A percentile compares a stretch with the other conserved stretches of the same genome.
Conservation (phyloP, 2,329 filamentous ascomycete species). For the Pseudogymnoascus sp. region DNA sequence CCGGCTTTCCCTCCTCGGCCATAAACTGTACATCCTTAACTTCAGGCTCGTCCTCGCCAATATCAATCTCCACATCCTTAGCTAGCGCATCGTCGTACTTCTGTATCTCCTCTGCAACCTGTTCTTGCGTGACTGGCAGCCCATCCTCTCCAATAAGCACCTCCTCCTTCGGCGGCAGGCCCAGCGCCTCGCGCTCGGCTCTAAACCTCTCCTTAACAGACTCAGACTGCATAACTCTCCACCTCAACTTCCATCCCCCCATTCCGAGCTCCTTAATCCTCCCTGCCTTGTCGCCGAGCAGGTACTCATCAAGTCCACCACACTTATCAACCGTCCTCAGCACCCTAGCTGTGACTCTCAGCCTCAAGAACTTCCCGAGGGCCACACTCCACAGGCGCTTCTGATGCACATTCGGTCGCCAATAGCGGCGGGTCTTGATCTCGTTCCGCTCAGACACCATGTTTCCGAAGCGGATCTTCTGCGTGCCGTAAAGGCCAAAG, state of each 20-base stretch:
- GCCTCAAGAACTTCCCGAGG: conserved; percentile 57
- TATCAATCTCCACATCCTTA: conserved; percentile 32
- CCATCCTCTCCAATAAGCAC: conserved; percentile 34
- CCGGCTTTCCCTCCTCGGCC: conserved; percentile 32
- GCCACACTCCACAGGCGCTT: conserved; percentile 62
- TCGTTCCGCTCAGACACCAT: conserved; percentile 62
- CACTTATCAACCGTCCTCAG: conserved; percentile 72
- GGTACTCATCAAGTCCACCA: conserved; percentile 86
- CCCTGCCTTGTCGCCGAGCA: conserved; percentile 70
- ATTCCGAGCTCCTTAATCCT: conserved; percentile 83
- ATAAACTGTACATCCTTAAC: conserved; percentile 33
- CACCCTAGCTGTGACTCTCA: conserved; percentile 64
- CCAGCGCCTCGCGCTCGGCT: conserved; percentile 57
- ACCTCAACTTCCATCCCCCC: conserved; percentile 83
- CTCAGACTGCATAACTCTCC: conserved; percentile 78
- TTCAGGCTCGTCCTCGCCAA: conserved; percentile 39
- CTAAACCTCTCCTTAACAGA: conserved; percentile 61
- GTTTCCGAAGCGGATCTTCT: conserved; percentile 73
- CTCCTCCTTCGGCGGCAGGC: conserved; percentile 49
- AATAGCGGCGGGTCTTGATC: conserved; percentile 64
- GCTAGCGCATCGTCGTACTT: conserved; percentile 41
- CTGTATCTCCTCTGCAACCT: conserved; percentile 32
- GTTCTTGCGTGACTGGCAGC: conserved; percentile 29
- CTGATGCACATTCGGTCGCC: conserved; percentile 62
- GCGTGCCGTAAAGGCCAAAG: conserved; percentile 63